Evolutionary conservation across 805 yeast genomes (phyloP).

Genomic region (Candida dendrica): DNA sequence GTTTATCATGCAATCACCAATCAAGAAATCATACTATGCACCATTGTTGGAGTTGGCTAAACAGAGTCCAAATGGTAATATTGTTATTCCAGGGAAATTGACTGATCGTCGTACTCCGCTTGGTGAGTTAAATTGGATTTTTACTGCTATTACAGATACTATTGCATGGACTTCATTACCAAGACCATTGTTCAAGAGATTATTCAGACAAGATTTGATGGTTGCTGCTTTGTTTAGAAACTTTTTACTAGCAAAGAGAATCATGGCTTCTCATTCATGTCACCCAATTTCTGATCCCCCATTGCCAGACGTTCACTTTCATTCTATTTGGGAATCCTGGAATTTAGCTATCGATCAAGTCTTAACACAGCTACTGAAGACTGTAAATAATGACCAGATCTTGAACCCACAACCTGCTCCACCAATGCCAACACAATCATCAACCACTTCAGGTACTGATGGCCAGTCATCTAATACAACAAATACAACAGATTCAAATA

Average conservation of each 20-base stretch:
- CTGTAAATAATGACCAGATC: slow-evolving; percentile 25
- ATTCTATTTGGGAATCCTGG: slow-evolving; percentile 98
- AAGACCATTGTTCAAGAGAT: slow-evolving; percentile 77
- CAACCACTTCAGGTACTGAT: not conserved
- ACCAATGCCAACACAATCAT: not conserved
- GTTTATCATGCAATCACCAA: slow-evolving; percentile 80
- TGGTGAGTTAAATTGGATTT: slow-evolving; percentile 96
- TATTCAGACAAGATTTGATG: slow-evolving; percentile 92
- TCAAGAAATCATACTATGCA: slow-evolving; percentile 37
- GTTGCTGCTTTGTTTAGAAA: slow-evolving; percentile 94
- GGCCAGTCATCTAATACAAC: not conserved
- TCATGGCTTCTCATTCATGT: slow-evolving; percentile 89
- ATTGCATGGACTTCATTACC: slow-evolving; percentile 95
- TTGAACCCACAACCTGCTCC: slow-evolving; percentile 6
- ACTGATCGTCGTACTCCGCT: slow-evolving; percentile 92
- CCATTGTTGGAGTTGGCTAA: slow-evolving; percentile 30
- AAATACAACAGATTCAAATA: too few species aligned
- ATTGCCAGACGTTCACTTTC: slow-evolving; percentile 76
- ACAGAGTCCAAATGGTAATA: slow-evolving; percentile 26
- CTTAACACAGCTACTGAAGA: slow-evolving; percentile 57
- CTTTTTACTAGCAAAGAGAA: slow-evolving; percentile 83
- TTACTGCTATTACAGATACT: slow-evolving; percentile 95
- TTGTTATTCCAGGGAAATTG: slow-evolving; percentile 80
- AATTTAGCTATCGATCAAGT: slow-evolving; percentile 95
- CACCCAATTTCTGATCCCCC: slow-evolving; percentile 94